Evolutionary conservation across 805 yeast species (phyloP), one percentile per base, ranked within the genome.

Genomic region (Zygoascus ofunaensis): DNA sequence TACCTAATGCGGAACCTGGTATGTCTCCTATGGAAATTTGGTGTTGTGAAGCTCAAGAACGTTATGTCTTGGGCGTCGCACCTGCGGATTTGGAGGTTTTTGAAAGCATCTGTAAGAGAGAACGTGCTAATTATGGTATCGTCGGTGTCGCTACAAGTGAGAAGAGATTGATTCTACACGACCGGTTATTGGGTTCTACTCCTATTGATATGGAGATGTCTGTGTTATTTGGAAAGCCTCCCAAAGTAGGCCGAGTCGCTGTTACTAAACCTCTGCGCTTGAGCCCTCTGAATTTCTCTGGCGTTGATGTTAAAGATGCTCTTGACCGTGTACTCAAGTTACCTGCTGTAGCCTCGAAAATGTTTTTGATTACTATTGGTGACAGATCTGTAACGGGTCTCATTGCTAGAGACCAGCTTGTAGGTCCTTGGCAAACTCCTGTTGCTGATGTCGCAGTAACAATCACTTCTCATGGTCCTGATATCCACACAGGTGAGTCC

Each of bases 21-120:
- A 87, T 92, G 97, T 90, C 97, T 4, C 97, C 99, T 45, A 86
- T 92, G 95, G 98, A 92, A 70, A 87, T 92, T 52, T 92, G 99
- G 99, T 92, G 99, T 76, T 90, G 94, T 58, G 98, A 92, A 68
- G 92, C 97, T 2, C 99, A 92, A 69, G 99, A 92, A 66, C 80
- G 99, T 65, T 92, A 89, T 57, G 99, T 92, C 20, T 66, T 92
- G 56, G 97, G 95, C 53, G 94, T 92, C 50, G 74, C 87, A 14
- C 85, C 85, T 44, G 79, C 77, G 49, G 84, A 87, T 60, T 66
- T 90, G 47, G 76, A 76, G 4, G 54, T 70, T 19, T 92, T 92
- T 67, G 76, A 77, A 58, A 75, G 72, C 44, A 81, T 92, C 44
- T 92, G 97, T 72, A 77, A 76, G 56, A 82, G 98, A 65, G 99